A percentile compares a stretch with the other conserved stretches of the same genome.
Evolutionary conservation across 495 filamentous ascomycete genomes (phyloP).

Genomic region (Aspergillus avenaceus): DNA sequence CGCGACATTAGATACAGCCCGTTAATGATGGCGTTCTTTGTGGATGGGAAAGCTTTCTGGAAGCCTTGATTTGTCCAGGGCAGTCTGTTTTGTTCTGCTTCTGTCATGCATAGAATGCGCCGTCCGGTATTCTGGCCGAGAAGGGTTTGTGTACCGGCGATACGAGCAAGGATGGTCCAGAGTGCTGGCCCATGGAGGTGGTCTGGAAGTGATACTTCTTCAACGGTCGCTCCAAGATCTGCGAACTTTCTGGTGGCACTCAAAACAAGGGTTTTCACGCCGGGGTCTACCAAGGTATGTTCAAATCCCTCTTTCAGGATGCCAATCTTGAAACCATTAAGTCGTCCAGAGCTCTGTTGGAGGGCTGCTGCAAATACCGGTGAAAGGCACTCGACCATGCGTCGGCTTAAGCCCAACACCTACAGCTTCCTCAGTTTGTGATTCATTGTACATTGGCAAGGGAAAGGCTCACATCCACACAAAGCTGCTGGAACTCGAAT

Average conservation of each 20-base stretch:
- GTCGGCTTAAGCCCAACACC: conserved; percentile 47
- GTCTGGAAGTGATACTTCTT: conserved; percentile 48
- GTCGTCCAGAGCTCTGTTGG: conserved; percentile 15
- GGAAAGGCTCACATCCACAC: conserved; percentile 32
- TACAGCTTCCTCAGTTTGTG: conserved; percentile 15
- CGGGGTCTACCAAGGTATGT: conserved; percentile 35
- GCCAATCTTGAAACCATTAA: conserved; percentile 50
- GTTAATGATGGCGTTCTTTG: conserved; percentile 41
- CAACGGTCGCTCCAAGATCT: conserved; percentile 47
- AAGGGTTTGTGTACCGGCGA: conserved; percentile 38
- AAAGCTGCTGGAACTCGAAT: conserved; percentile 52
- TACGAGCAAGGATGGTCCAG: conserved; percentile 46
- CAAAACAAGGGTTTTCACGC: conserved; percentile 37
- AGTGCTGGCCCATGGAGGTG: conserved; percentile 45
- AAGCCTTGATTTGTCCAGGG: conserved; percentile 31
- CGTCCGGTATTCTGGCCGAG: conserved; percentile 36
- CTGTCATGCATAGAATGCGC: conserved; percentile 35
- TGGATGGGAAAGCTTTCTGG: conserved; percentile 32
- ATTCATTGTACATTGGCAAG: neutral
- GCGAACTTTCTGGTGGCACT: conserved; percentile 42
- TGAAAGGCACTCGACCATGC: conserved; percentile 50
- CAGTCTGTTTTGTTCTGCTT: conserved; percentile 28
- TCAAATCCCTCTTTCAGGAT: conserved; percentile 48
- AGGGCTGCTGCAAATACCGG: conserved; percentile 42
- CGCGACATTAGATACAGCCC: conserved; percentile 34